Conservation (phyloP, 768 basidiomycete species). For the Chalciporus pseudorubinellus region DNA sequence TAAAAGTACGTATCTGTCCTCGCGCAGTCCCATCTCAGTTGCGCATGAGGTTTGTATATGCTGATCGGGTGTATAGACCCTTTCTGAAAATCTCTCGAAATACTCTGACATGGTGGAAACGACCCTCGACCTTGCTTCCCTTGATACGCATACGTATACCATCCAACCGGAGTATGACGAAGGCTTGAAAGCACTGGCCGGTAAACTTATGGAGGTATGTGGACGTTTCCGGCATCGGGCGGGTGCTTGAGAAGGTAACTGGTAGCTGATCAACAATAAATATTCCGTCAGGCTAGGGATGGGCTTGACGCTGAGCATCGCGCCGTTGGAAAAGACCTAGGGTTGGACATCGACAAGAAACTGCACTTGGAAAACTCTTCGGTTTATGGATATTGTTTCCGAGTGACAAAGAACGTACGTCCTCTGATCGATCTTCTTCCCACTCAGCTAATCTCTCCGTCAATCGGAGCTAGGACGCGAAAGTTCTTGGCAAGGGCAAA, state of each 20-base stretch:
- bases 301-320: conserved; percentile 81
- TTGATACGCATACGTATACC: conserved; percentile 83
- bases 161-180: conserved; percentile 92
- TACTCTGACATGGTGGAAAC: conserved; percentile 95
- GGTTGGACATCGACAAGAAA: conserved; percentile 89
- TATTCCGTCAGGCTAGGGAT: conserved; percentile 54
- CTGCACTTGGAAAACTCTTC: conserved; percentile 90
- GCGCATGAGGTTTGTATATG: not conserved
- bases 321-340: conserved; percentile 63
- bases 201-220: conserved; percentile 56
- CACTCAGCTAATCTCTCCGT: not conserved
- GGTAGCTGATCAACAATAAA: not conserved
- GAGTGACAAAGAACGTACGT: conserved; percentile 86
- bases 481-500: conserved; percentile 57
- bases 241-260: not conserved
- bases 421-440: not conserved
- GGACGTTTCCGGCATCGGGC: not conserved
- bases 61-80: conserved; percentile 46
- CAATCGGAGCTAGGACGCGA: conserved; percentile 62
- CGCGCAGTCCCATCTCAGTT: not conserved
- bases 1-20: conserved; percentile 47
- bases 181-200: conserved; percentile 63
- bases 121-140: conserved; percentile 86
- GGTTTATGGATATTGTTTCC: conserved; percentile 88
- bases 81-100: conserved; percentile 60